Conservation (phyloP, 2,329 filamentous ascomycete species). For the Ceratocystis variospora region DNA sequence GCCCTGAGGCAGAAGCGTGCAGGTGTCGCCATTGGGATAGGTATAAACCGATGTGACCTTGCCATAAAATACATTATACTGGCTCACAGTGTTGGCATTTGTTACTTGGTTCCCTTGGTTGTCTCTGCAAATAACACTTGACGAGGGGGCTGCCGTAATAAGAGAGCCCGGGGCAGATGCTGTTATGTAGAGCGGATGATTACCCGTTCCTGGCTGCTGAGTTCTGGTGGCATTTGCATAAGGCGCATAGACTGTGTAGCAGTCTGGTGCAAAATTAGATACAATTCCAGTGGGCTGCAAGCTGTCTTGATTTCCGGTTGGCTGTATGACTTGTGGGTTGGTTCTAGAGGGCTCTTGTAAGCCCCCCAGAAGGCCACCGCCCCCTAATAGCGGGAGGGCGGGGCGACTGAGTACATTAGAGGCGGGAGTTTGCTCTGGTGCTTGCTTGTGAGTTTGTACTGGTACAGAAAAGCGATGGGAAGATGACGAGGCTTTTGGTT, state of each 20-base stretch:
- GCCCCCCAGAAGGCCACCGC: not conserved
- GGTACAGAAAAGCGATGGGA: not conserved
- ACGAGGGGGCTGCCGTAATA: slow-evolving; percentile 8
- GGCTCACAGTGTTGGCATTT: slow-evolving; percentile 4
- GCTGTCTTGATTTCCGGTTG: too few relatives aligned
- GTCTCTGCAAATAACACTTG: slow-evolving; percentile 12
- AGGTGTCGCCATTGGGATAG: slow-evolving; percentile 20
- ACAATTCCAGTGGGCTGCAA: not conserved
- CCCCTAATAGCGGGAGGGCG: not conserved
- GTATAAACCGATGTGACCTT: slow-evolving; percentile 9
- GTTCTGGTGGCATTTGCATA: slow-evolving; percentile 12
- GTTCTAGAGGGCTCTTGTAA: not conserved
- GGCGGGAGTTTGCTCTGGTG: not conserved
- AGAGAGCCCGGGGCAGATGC: slow-evolving; percentile 11
- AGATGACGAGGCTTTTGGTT: not conserved
- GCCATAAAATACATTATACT: slow-evolving; percentile 11
- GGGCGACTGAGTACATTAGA: not conserved
- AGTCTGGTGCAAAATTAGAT: slow-evolving; percentile 5
- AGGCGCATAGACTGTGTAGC: slow-evolving; percentile 16
- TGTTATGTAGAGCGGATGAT: not conserved
- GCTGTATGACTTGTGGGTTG: not conserved
- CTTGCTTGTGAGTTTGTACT: not conserved
- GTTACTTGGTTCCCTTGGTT: not conserved
- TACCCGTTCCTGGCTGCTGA: not conserved
- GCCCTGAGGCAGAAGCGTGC: slow-evolving; percentile 25